These are phyloP conservation scores for Delonix regia DNA, from an alignment of 306 rosid species.

Conservation along the genomic window DNA sequence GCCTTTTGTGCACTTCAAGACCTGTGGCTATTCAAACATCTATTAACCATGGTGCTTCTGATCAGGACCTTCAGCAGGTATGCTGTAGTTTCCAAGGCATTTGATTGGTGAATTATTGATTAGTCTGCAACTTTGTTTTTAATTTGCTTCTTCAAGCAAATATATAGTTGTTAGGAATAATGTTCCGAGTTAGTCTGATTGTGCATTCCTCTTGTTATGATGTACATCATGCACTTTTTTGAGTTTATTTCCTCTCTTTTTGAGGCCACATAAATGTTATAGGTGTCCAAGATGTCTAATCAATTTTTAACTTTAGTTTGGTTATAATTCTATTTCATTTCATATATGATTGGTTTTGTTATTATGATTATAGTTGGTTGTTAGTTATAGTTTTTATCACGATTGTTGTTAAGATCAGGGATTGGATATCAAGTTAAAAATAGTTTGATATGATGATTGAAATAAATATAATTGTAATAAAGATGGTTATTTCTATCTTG, in stretches of 20 bases:
- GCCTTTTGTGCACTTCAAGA: slow-evolving; percentile 92
- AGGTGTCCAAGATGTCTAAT: not conserved
- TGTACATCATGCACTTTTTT: not conserved
- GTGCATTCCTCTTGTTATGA: not conserved
- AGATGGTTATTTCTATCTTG: not conserved
- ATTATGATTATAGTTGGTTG: not conserved
- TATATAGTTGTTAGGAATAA: slow-evolving; percentile 20
- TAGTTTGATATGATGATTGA: not conserved
- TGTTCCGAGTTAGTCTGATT: slow-evolving; percentile 12
- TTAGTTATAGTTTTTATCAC: not conserved
- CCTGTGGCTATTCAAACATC: slow-evolving; percentile 97
- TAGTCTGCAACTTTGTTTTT: slow-evolving; percentile 14
- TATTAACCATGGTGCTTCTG: slow-evolving; percentile 84
- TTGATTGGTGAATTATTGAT: slow-evolving; percentile 19
- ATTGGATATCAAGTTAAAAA: slow-evolving; percentile 2
- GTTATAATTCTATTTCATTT: not conserved
- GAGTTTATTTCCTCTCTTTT: not conserved
- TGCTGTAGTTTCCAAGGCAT: slow-evolving; percentile 28
- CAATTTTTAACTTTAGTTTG: not conserved
- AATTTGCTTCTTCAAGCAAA: slow-evolving; percentile 29
- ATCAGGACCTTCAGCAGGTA: slow-evolving; percentile 99
- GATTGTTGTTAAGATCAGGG: not conserved
- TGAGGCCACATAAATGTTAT: not conserved
- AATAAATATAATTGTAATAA: not conserved
- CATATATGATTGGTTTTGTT: slow-evolving; percentile 8